Base-by-base conservation (phyloP, 2,329 filamentous ascomycete genomes). In the Aaosphaeria arxii region DNA sequence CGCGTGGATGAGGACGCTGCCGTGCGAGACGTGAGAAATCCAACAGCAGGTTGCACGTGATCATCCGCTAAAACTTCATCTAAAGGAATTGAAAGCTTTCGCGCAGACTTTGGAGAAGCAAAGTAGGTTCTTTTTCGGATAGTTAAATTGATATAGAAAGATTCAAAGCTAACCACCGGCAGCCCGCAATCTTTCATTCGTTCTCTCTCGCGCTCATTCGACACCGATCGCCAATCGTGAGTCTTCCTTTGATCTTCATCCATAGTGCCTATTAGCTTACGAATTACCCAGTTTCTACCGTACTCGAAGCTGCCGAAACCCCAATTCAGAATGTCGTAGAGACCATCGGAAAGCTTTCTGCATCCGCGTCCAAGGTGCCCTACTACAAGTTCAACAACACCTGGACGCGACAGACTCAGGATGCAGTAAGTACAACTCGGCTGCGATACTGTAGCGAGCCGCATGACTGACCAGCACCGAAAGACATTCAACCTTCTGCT, bases 361-460 rank as follows among this genome's bases (percentile, higher is more conserved):
- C 79, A 46, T 81, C 89, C 46, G 90, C 91, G 2, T 91, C 90
- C 29, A 81, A 88, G 67, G 87, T 95, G 63, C 92, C 94, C 0
- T 99, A 97, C 78, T 99, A 97, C 84, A 96, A 96, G 81, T 96
- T 95, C 77, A 96, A 96, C 72, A 76, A 79, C 48, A 83, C 90
- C 68, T 99, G 94, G 94, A 82, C 84, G 30, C 83, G 89, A 49
- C 84, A 88, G 62, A 75, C 96, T 46, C 92, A 97, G 71, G 89
- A 89, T 68, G 82, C 89, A 40, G 83, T 81, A 80, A 79, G 74
- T 77, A 72, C 53, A 78, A 77, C 30, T 24, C 17, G 17, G 17
- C 17, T 24, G 17, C 17, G 17, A 24, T 24, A 4, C 40, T 38
- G 11, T 31, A 31, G 31, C 47, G 11, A 57, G 60, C 2, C 59